Evolutionary conservation across 768 basidiomycete genomes (phyloP), one percentile per base, ranked within the genome.

Genomic region (Phallus indusiatus): DNA sequence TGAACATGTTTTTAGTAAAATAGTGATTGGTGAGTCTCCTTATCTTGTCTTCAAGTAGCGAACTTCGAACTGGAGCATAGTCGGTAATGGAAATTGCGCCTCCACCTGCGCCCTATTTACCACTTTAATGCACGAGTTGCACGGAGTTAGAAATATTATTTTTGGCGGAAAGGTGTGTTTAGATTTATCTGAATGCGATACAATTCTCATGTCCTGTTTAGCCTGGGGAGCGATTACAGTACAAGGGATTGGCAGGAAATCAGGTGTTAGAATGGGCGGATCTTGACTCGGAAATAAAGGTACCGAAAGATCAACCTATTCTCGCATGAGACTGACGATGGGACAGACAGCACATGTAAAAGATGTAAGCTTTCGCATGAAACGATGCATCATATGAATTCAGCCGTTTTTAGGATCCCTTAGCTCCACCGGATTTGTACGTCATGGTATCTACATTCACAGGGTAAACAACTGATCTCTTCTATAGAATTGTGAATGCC

Each of bases 51-150:
- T 36, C 22, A 33, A 20, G 28, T 28, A 24, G 20, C 53, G 42
- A 36, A 28, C 22, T 36, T 21, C 2, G 17, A 24, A 24, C 42
- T 75, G 12, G 28, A 7, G 65, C 72, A 1, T 70, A 77, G 58
- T 72, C 55, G 63, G 67, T 9, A 67, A 67, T 46, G 66, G 63
- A 12, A 59, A 63, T 50, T 85, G 82, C 61, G 82, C 82, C 7
- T 82, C 81, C 5, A 84, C 83, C 1, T 84, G 83, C 61, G 80
- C 82, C 0, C 77, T 82, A 76, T 84, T 84, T 66, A 79, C 75
- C 57, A 83, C 81, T 1, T 66, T 83, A 55, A 83, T 85, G 82
- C 72, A 75, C 54, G 83, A 85, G 66, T 68, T 74, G 14, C 79
- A 82, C 63, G 65, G 73, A 8, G 79, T 77, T 1, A 79, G 74